Percentiles rank a stretch among this genome's conserved stretches.
Conservation (phyloP, 75 land plant genomes). For the Pinus taeda region DNA sequence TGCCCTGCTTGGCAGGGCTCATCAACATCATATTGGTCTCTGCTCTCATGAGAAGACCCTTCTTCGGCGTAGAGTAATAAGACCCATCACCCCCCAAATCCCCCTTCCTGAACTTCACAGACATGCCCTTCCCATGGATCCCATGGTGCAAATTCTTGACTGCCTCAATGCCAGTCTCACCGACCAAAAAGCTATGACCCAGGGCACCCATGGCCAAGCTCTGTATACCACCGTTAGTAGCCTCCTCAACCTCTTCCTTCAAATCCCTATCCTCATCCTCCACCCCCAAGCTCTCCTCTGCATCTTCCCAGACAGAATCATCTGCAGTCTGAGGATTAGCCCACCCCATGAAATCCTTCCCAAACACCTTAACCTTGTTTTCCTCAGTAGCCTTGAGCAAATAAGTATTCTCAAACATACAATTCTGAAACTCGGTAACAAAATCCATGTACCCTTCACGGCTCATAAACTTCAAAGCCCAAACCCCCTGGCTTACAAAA, state of each 20-base stretch:
- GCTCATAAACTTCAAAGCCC: slow-evolving; percentile 60
- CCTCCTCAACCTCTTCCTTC: slow-evolving; percentile 75
- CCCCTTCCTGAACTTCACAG: slow-evolving; percentile 43
- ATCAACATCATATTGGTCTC: slow-evolving; percentile 90
- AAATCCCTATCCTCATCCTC: slow-evolving; percentile 20
- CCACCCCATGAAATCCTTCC: slow-evolving; percentile 85
- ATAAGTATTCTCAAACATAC: slow-evolving; percentile 70
- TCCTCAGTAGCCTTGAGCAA: slow-evolving; percentile 57
- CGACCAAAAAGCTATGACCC: slow-evolving; percentile 88
- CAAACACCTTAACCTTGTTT: slow-evolving; percentile 69
- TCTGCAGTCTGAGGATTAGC: slow-evolving; percentile 52
- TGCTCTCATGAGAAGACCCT: slow-evolving; percentile 83
- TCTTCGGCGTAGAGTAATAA: slow-evolving; percentile 61
- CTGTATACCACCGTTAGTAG: slow-evolving; percentile 56
- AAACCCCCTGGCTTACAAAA: slow-evolving; percentile 63
- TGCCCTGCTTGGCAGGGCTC: slow-evolving; percentile 66
- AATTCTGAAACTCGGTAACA: slow-evolving; percentile 40
- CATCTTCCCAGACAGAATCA: slow-evolving; percentile 92
- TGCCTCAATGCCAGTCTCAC: slow-evolving; percentile 84
- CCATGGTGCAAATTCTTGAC: slow-evolving; percentile 79
- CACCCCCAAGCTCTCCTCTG: slow-evolving; percentile 51
- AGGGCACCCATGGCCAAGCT: slow-evolving; percentile 89
- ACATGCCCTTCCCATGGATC: slow-evolving; percentile 82
- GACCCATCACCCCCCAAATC: slow-evolving; percentile 9
- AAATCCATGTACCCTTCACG: slow-evolving; percentile 41